A percentile compares a stretch with the other conserved stretches of the same genome.
phyloP scores from a whole-genome alignment of 352 stramenopile species.

The Phytophthora constricta region DNA sequence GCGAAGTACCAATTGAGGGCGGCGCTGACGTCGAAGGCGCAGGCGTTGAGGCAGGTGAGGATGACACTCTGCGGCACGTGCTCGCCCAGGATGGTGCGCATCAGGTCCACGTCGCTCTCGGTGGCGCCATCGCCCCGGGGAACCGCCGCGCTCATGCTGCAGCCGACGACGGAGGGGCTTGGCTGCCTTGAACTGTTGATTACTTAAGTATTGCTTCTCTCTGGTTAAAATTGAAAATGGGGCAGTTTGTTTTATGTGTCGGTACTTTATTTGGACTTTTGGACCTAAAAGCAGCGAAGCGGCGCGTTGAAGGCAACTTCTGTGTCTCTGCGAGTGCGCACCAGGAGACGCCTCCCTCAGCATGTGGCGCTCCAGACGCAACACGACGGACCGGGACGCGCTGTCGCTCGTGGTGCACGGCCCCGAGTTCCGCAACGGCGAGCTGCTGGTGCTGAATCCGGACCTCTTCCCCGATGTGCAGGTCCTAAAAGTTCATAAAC shows the following conservation, averaged over 20 bases:
- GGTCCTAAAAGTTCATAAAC: too few relatives aligned
- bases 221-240: too few relatives aligned
- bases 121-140: slow-evolving; percentile 25
- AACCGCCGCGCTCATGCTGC: slow-evolving; percentile 29
- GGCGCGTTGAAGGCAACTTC: slow-evolving; percentile 11
- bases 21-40: slow-evolving; percentile 83
- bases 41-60: slow-evolving; percentile 83
- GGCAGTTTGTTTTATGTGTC: too few relatives aligned
- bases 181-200: too few relatives aligned
- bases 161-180: too few relatives aligned
- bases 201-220: too few relatives aligned
- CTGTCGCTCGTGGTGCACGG: slow-evolving; percentile 78
- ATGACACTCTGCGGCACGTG: slow-evolving; percentile 88
- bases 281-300: too few relatives aligned
- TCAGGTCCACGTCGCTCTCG: slow-evolving; percentile 84
- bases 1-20: slow-evolving; percentile 91
- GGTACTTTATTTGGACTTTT: too few relatives aligned
- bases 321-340: neutral
- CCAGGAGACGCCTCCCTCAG: neutral
- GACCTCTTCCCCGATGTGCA: slow-evolving; percentile 77
- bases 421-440: slow-evolving; percentile 67
- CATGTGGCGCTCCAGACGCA: slow-evolving; percentile 44
- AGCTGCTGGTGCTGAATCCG: slow-evolving; percentile 80
- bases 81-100: slow-evolving; percentile 89
- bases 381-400: slow-evolving; percentile 44